phyloP scores from a whole-genome alignment of 352 stramenopile genomes.

The Pythium guiyangense region DNA sequence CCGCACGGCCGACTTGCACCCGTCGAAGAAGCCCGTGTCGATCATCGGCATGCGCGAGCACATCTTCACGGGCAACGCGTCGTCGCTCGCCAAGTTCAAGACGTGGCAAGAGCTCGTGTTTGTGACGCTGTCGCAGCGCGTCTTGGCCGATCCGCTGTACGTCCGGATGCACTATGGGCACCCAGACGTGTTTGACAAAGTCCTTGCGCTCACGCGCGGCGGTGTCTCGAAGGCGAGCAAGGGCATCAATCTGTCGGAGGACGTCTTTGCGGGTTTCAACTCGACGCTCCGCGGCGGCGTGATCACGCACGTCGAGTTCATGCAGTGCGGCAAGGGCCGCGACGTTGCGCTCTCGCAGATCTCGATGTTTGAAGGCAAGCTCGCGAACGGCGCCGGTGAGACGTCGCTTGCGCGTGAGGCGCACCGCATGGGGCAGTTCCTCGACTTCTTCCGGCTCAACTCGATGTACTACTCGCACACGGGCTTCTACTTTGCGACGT shows the following conservation, averaged over 20 bases:
- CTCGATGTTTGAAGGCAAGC: conserved; percentile 85
- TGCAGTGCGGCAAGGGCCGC: conserved; percentile 84
- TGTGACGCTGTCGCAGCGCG: conserved; percentile 78
- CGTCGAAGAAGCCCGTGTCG: conserved; percentile 61
- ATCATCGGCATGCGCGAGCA: conserved; percentile 87
- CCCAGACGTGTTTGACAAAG: conserved; percentile 81
- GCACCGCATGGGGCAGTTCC: conserved; percentile 81
- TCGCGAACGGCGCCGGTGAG: conserved; percentile 78
- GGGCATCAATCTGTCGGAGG: conserved; percentile 83
- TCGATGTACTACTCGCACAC: conserved; percentile 89
- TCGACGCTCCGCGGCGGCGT: conserved; percentile 68
- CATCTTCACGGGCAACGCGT: conserved; percentile 85
- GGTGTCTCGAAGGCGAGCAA: conserved; percentile 79
- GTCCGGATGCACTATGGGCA: conserved; percentile 84
- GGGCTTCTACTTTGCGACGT: conserved; percentile 83
- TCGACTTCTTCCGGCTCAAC: conserved; percentile 85
- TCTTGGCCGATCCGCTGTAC: conserved; percentile 68
- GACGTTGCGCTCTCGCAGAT: conserved; percentile 84
- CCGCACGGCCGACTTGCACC: conserved; percentile 61
- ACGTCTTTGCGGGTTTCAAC: conserved; percentile 86
- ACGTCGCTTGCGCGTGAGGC: conserved; percentile 73
- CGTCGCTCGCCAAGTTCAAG: conserved; percentile 82
- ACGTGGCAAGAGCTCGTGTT: conserved; percentile 85
- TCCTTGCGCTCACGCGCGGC: conserved; percentile 69
- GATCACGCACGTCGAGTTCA: conserved; percentile 81